Base-by-base conservation (phyloP, 768 basidiomycete species). In the Russula earlei region DNA sequence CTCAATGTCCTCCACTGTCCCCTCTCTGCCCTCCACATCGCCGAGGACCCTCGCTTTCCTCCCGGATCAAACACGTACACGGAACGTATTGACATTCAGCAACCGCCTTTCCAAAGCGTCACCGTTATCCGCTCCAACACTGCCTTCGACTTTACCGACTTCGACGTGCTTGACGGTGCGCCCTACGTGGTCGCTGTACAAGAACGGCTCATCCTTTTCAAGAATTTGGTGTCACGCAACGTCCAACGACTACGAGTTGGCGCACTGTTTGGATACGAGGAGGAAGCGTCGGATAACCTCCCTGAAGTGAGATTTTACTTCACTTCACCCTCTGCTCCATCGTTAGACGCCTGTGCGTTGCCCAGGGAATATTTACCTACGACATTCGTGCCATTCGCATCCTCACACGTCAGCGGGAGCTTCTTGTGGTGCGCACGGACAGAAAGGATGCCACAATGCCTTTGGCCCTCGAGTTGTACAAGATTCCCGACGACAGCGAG, bases 341-440 rank as follows among this genome's bases (percentile, higher is more conserved):
- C 40, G 37, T 49, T 44, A 53, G 56, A 53, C 42, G 45, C 46
- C 27, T 50, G 57, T 59, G 37, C 29, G 33, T 43, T 49, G 43
- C 38, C 51, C 56, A 60, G 55, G 52, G 57, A 22, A 29, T 49
- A 19, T 58, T 58, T 22, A 43, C 51, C 19, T 61, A 61, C 25
- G 8, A 44, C 57, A 59, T 61, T n/a, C 57, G 60, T 22, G 60
- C 58, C 15, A 59, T 61, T 38, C 60, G 60, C 24, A 59, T 61
- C 11, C 34, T 61, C 27, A 29, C 60, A 17, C 31, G 3, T n/a
- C 60, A 61, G 42, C 40, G 60, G 25, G 60, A 61, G 25, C 57
- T 61, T 10, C 60, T 61, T 29, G 57, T 61, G 22, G 57, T 61
- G 37, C 57, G 60, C 36, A 49, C 56, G 22, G 34, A 58, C n/a